A percentile compares a stretch with the other conserved stretches of the same genome.
Evolutionary conservation across 495 filamentous ascomycete genomes (phyloP).

Genomic region (Viridothelium virens): DNA sequence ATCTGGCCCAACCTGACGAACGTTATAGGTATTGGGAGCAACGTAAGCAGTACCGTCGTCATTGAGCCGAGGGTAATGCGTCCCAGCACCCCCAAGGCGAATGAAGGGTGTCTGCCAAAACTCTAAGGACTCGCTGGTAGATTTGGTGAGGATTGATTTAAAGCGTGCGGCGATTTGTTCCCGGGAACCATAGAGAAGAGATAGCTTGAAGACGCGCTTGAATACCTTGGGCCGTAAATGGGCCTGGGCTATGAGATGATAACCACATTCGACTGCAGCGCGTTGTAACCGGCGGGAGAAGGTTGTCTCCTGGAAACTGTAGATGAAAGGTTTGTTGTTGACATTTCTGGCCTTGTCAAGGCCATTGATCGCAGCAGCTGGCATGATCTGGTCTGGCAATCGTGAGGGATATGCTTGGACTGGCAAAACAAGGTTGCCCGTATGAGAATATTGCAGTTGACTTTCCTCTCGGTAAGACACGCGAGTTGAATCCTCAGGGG

Average conservation of each 20-base stretch:
- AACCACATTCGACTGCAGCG: constrained; percentile 54
- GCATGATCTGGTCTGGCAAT: background rate
- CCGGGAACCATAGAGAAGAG: constrained; percentile 47
- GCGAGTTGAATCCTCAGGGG: background rate
- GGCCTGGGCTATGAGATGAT: constrained; percentile 51
- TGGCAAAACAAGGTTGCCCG: background rate
- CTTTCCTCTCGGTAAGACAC: background rate
- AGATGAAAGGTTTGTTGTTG: constrained; percentile 35
- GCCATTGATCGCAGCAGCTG: constrained; percentile 3
- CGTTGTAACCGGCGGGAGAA: constrained; percentile 67
- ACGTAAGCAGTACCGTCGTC: constrained; percentile 25
- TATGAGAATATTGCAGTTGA: background rate
- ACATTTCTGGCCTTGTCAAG: background rate
- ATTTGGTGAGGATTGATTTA: constrained; percentile 35
- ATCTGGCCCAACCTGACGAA: constrained; percentile 29
- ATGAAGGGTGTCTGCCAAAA: constrained; percentile 57
- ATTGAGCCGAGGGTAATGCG: constrained; percentile 46
- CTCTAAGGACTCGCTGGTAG: constrained; percentile 45
- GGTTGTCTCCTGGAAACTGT: constrained; percentile 55
- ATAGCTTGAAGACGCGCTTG: constrained; percentile 57
- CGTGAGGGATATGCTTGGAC: background rate
- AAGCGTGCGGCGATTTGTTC: constrained; percentile 45
- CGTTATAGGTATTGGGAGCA: constrained; percentile 31
- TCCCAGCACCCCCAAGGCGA: constrained; percentile 60
- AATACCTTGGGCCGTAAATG: constrained; percentile 44